Conservation (phyloP, 1,284 basidiomycete species). For the Athelia sp. region DNA sequence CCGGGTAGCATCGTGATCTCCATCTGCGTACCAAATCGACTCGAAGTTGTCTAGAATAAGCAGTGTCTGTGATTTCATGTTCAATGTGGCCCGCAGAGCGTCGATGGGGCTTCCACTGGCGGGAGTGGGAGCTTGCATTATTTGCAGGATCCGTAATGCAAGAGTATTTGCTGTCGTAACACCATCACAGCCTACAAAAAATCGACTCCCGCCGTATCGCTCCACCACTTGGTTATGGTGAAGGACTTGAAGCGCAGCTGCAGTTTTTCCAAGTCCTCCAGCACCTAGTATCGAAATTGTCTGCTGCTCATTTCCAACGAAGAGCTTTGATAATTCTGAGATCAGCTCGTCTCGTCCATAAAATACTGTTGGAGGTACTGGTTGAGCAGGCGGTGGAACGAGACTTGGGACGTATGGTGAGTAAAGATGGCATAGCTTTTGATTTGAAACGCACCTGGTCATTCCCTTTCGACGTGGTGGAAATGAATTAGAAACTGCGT, state of each 20-base stretch:
- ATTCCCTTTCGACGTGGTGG: too few relatives aligned
- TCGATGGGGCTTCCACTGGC: neutral
- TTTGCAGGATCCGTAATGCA: neutral
- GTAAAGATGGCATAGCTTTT: too few relatives aligned
- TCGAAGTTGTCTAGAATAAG: neutral
- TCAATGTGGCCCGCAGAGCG: neutral
- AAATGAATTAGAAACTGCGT: too few relatives aligned
- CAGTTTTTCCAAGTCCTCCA: neutral
- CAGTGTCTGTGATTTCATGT: neutral
- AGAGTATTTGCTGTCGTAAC: neutral
- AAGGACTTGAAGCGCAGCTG: neutral
- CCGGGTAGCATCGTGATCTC: neutral
- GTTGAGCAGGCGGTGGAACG: neutral
- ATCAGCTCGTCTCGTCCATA: neutral
- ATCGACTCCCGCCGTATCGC: neutral
- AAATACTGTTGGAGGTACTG: neutral
- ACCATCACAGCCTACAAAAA: constrained; percentile 1
- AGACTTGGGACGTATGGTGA: too few relatives aligned
- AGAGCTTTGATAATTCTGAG: neutral
- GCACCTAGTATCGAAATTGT: neutral
- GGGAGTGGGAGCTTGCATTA: neutral
- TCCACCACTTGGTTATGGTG: neutral
- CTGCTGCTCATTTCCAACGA: neutral
- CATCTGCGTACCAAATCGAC: neutral
- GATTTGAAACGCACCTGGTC: too few relatives aligned